A percentile compares a stretch with the other conserved stretches of the same genome.
Evolutionary conservation across 2,329 filamentous ascomycete species (phyloP).

Genomic region (Malbranchea zuffiana): DNA sequence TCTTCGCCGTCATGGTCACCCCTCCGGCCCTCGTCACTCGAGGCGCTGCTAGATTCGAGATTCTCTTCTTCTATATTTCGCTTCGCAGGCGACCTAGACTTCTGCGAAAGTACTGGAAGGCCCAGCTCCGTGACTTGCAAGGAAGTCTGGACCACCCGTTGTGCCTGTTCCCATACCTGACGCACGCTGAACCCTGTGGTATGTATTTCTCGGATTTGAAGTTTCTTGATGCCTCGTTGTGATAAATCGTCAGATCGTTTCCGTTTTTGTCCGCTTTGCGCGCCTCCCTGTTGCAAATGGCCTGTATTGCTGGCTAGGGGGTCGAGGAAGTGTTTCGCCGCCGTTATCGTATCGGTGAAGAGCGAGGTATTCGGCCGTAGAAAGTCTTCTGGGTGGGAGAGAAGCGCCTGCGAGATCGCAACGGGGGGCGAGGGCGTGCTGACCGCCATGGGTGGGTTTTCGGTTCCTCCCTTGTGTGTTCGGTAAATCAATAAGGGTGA

Average conservation of each 20-base stretch:
- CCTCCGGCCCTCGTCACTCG: slow-evolving; percentile 8
- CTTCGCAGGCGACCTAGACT: not conserved
- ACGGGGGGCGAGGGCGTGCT: too few species aligned
- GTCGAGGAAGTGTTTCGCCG: slow-evolving; percentile 73
- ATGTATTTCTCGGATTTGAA: slow-evolving; percentile 75
- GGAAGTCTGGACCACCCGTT: slow-evolving; percentile 63
- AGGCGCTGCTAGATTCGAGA: too few species aligned
- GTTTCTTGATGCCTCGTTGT: slow-evolving; percentile 15
- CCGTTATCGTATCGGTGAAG: slow-evolving; percentile 57
- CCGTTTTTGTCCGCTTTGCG: slow-evolving; percentile 57
- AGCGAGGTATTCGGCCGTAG: slow-evolving; percentile 60
- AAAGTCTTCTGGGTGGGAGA: slow-evolving; percentile 52
- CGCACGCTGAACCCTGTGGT: slow-evolving; percentile 75
- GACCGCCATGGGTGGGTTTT: too few species aligned
- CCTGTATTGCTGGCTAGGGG: slow-evolving; percentile 63
- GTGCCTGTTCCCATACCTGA: slow-evolving; percentile 91
- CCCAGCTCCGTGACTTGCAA: slow-evolving; percentile 43
- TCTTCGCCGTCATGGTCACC: slow-evolving; percentile 4
- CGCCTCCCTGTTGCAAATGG: slow-evolving; percentile 58
- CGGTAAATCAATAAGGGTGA: too few species aligned
- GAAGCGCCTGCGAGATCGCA: slow-evolving; percentile 6
- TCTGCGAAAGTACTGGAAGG: slow-evolving; percentile 18
- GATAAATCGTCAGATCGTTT: slow-evolving; percentile 52
- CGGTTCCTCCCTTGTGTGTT: too few species aligned
- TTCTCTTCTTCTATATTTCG: too few species aligned